Base-by-base conservation (phyloP, 257 asterid species). In the Osmanthus fragrans region DNA sequence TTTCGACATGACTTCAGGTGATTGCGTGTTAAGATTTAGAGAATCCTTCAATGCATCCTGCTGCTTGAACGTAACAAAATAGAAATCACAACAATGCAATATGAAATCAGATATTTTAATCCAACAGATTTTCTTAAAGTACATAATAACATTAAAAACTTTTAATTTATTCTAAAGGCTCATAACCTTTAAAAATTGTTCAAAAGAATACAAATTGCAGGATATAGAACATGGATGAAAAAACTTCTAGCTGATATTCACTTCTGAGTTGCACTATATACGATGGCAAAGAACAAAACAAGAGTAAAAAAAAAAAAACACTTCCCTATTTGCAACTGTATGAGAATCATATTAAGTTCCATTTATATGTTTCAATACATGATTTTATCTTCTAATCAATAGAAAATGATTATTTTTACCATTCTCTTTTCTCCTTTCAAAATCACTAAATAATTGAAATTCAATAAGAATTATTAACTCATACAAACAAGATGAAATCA, bases 21-120 rank as follows among this genome's bases (percentile, higher is more conserved):
- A 90, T 45, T 73, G 87, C 19, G 68, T 29, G 77, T 40, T 56
- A 29, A 80, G 85, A 23, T 82, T 82, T 58, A 86, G 82, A 76
- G 89, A 83, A 81, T 81, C 93, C 79, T 84, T 84, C 81, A 82
- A 27, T 32, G 76, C 78, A 64, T 89, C 96, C 91, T 88, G 92
- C 80, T 78, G 80, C 67, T 79, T 51, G 49, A 18, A 49, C 13
- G 16, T 40, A 65, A 70, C 65, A 42, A 32, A 51, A 58, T 80
- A 16, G 34, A 25, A 70, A 34, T 64, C 56, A 16, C 25, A 63
- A 64, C 2, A 65, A 73, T 51, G 34, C 58, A 16, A 25, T 49
- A 60, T 13, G 27, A 54, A 54, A 54, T 54, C 1, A 15, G 6
- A 47, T 47, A 47, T 19, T 47, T 47, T 15, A 15, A 47, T 47